These are phyloP conservation scores for Bruguiera gymnorhiza DNA, from an alignment of 345 rosid species.

Conservation along the genomic window DNA sequence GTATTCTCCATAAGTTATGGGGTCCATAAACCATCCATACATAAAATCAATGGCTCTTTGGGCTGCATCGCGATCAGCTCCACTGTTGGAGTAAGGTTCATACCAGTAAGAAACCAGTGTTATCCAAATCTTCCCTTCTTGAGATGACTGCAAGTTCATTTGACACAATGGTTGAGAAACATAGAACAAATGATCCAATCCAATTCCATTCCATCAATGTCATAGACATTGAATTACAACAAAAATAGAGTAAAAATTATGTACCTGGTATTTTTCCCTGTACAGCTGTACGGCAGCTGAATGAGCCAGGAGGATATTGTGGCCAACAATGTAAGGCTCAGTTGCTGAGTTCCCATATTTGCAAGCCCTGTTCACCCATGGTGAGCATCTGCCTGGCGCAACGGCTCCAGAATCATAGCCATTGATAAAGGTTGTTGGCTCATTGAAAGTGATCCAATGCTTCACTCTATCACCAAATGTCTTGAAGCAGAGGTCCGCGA, in stretches of 20 bases:
- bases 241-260: not conserved
- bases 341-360: conserved; percentile 26
- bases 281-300: conserved; percentile 23
- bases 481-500: conserved; percentile 8
- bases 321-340: conserved; percentile 33
- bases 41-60: conserved; percentile 12
- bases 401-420: conserved; percentile 34
- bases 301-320: conserved; percentile 32
- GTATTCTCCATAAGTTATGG: conserved; percentile 12
- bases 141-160: conserved; percentile 10
- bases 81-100: conserved; percentile 1
- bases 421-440: not conserved
- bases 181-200: no score
- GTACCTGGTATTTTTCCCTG: conserved; percentile 8
- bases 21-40: conserved; percentile 18
- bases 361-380: conserved; percentile 30
- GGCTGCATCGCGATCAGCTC: not conserved
- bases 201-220: not conserved
- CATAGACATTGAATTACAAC: not conserved
- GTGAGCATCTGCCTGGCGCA: conserved; percentile 40
- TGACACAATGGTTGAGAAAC: not conserved
- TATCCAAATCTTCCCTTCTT: conserved; percentile 12
- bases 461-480: conserved; percentile 5
- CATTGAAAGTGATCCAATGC: conserved; percentile 11
- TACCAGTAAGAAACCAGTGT: conserved; percentile 6